These are phyloP conservation scores for Rhizoctonia solani DNA, from an alignment of 1,284 basidiomycete species.

Conservation along the genomic window DNA sequence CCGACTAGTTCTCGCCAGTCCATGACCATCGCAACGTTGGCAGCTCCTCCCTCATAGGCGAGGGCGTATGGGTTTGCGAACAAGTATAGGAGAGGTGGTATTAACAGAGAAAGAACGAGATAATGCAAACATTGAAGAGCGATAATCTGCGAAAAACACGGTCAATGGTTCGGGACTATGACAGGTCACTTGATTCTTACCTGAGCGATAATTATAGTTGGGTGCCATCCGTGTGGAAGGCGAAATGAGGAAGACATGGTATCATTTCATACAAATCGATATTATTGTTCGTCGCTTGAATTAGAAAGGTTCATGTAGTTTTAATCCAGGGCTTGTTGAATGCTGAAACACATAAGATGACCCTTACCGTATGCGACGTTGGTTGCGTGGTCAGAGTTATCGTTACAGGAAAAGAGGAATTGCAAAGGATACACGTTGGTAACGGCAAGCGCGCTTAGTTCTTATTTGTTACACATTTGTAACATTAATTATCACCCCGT, in stretches of 20 bases:
- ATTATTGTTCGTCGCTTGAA: no score
- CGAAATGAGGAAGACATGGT: constrained; percentile 35
- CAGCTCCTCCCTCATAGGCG: constrained; percentile 73
- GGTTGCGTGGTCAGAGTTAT: not conserved
- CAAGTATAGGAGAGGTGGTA: constrained; percentile 76
- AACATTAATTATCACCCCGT: no score
- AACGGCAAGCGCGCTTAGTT: no score
- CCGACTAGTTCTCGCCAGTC: constrained; percentile 97
- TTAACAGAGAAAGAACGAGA: constrained; percentile 77
- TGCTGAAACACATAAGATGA: not conserved
- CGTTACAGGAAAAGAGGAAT: no score
- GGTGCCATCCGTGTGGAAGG: constrained; percentile 64
- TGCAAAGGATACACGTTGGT: no score
- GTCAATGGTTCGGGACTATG: constrained; percentile 9
- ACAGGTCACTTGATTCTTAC: constrained; percentile 44
- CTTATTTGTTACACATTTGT: no score
- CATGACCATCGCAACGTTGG: constrained; percentile 90
- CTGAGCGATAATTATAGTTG: constrained; percentile 72
- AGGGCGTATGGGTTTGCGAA: constrained; percentile 78
- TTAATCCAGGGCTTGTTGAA: no score
- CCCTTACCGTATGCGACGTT: not conserved
- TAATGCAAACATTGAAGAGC: constrained; percentile 93
- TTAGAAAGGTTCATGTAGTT: no score
- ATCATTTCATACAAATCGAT: constrained; percentile 16
- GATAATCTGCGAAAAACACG: constrained; percentile 66